Evolutionary conservation across 2,329 filamentous ascomycete species (phyloP).

Genomic region (Plectosphaerella sp.): DNA sequence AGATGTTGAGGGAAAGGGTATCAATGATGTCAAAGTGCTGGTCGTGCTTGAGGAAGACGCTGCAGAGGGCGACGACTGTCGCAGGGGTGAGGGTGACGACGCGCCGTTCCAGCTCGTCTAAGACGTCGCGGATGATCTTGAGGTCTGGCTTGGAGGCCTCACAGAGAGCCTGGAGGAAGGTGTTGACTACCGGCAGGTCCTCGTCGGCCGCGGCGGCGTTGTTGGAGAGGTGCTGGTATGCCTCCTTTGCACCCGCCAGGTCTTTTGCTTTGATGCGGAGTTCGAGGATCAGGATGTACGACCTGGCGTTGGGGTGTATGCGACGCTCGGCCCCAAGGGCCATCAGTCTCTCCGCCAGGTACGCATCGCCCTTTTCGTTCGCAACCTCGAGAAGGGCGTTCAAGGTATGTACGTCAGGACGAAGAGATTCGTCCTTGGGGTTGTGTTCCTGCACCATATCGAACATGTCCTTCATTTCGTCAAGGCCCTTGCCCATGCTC

Average conservation of each 20-base stretch:
- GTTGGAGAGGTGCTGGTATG: slow-evolving; percentile 59
- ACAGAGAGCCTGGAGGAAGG: slow-evolving; percentile 67
- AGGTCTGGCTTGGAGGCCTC: slow-evolving; percentile 57
- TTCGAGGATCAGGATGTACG: slow-evolving; percentile 70
- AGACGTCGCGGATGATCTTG: slow-evolving; percentile 66
- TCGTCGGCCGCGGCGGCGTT: slow-evolving; percentile 46
- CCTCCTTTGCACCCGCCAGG: slow-evolving; percentile 61
- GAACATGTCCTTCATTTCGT: slow-evolving; percentile 71
- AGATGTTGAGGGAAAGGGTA: slow-evolving; percentile 70
- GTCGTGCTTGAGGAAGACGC: slow-evolving; percentile 69
- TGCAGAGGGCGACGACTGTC: slow-evolving; percentile 70
- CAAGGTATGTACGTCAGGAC: slow-evolving; percentile 66
- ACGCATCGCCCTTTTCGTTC: slow-evolving; percentile 63
- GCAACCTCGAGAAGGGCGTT: slow-evolving; percentile 73
- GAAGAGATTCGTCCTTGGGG: slow-evolving; percentile 36
- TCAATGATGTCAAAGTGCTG: slow-evolving; percentile 78
- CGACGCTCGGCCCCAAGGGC: slow-evolving; percentile 60
- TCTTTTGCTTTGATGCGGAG: slow-evolving; percentile 72
- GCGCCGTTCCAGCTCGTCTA: slow-evolving; percentile 68
- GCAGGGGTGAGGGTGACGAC: slow-evolving; percentile 65
- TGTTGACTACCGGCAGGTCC: slow-evolving; percentile 63
- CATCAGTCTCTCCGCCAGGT: slow-evolving; percentile 70
- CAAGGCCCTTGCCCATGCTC: slow-evolving; percentile 62
- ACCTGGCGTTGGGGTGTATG: slow-evolving; percentile 63
- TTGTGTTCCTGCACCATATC: slow-evolving; percentile 55